A percentile compares a stretch with the other conserved stretches of the same genome.
These are phyloP conservation scores for Termitomyces sp. DNA, from an alignment of 768 basidiomycete species.

Conservation along the genomic window DNA sequence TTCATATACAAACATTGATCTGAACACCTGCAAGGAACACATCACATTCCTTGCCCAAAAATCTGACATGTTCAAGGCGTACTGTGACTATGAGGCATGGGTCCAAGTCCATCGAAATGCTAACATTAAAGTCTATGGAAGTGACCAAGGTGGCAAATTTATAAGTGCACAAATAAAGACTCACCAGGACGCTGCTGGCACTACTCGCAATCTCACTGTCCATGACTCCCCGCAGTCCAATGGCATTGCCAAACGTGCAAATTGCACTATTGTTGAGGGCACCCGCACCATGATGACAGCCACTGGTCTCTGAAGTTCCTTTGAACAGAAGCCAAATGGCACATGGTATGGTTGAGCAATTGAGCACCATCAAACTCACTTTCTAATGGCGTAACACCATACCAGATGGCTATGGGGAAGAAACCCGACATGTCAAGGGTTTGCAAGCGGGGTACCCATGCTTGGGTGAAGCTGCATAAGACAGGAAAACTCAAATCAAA, in stretches of 20 bases:
- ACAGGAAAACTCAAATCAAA: constrained; percentile 10
- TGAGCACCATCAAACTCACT: background rate
- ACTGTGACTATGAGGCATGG: no score
- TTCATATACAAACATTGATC: constrained; percentile 13
- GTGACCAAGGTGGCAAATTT: background rate
- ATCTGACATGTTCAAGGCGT: background rate
- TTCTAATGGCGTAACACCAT: background rate
- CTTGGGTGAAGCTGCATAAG: constrained; percentile 13
- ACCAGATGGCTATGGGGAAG: background rate
- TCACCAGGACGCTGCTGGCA: background rate
- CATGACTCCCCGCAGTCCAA: constrained; percentile 6
- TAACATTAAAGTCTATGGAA: constrained; percentile 4
- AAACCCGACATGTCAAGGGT: constrained; percentile 2
- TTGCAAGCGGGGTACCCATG: background rate
- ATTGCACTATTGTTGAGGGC: background rate
- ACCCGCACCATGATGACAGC: no score
- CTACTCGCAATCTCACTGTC: background rate
- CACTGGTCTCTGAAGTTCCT: background rate
- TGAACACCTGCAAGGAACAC: constrained; percentile 10
- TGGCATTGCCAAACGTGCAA: background rate
- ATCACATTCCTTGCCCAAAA: constrained; percentile 16
- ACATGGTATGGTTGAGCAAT: background rate
- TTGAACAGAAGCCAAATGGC: constrained; percentile 3
- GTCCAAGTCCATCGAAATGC: constrained; percentile 15
- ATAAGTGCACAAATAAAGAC: background rate